Conservation (phyloP, 1,139 yeast genomes). For the Fermentozyma sake region DNA sequence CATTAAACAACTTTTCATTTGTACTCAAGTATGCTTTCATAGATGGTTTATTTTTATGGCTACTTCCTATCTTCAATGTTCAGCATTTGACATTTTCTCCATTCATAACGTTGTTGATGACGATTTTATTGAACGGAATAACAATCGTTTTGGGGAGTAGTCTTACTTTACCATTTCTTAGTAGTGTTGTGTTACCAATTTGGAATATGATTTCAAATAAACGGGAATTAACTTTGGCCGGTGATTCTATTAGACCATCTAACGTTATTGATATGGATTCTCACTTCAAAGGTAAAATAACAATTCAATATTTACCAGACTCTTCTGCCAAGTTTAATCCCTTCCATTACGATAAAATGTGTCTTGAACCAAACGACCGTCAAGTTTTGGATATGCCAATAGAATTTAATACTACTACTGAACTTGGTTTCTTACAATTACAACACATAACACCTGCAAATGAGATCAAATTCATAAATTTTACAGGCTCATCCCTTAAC, state of each 20-base stretch:
- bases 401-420: slow-evolving; percentile 75
- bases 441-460: slow-evolving; percentile 56
- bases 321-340: slow-evolving; percentile 86
- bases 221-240: slow-evolving; percentile 68
- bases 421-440: slow-evolving; percentile 64
- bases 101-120: slow-evolving; percentile 43
- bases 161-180: slow-evolving; percentile 30
- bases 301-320: slow-evolving; percentile 87
- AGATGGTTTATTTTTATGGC: slow-evolving; percentile 68
- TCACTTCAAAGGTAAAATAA: slow-evolving; percentile 81
- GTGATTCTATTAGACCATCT: slow-evolving; percentile 42
- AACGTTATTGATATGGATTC: slow-evolving; percentile 56
- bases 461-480: slow-evolving; percentile 45
- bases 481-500: slow-evolving; percentile 52
- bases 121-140: slow-evolving; percentile 28
- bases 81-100: slow-evolving; percentile 67
- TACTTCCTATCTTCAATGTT: slow-evolving; percentile 67
- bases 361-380: slow-evolving; percentile 42
- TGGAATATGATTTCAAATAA: slow-evolving; percentile 45
- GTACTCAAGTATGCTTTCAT: slow-evolving; percentile 65
- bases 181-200: slow-evolving; percentile 31
- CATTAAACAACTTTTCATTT: slow-evolving; percentile 51
- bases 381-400: slow-evolving; percentile 54
- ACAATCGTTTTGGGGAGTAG: slow-evolving; percentile 44
- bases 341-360: slow-evolving; percentile 51